A percentile compares a stretch with the other conserved stretches of the same genome.
phyloP scores from a whole-genome alignment of 306 rosid genomes.

The Abrus pulchellus region DNA sequence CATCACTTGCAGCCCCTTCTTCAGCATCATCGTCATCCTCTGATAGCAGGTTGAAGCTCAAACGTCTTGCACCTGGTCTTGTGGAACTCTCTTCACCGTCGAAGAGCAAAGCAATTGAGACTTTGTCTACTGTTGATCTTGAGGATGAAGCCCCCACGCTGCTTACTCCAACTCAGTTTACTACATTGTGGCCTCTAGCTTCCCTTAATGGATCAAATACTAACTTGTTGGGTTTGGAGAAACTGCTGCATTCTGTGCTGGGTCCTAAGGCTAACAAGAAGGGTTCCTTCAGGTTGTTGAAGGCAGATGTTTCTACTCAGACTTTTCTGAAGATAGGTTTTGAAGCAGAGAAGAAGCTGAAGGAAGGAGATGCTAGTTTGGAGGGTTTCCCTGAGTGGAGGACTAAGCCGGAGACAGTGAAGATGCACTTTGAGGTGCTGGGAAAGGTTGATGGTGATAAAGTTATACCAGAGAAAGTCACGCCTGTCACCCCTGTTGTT shows the following conservation, averaged over 20 bases:
- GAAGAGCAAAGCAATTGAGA: constrained; percentile 53
- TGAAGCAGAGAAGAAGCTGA: constrained; percentile 83
- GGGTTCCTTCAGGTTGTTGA: constrained; percentile 88
- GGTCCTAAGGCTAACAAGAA: constrained; percentile 74
- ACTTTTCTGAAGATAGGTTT: constrained; percentile 85
- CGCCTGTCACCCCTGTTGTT: constrained; percentile 62
- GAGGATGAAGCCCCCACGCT: constrained; percentile 66
- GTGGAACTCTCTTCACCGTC: constrained; percentile 84
- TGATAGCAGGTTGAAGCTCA: constrained; percentile 79
- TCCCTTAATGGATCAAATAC: constrained; percentile 84
- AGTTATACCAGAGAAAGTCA: constrained; percentile 79
- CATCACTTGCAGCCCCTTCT: constrained; percentile 75
- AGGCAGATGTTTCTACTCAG: constrained; percentile 90
- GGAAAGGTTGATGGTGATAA: constrained; percentile 91
- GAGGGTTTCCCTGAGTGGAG: constrained; percentile 81
- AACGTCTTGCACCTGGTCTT: constrained; percentile 94
- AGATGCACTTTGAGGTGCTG: constrained; percentile 84
- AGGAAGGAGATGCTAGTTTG: constrained; percentile 71
- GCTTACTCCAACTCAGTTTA: constrained; percentile 70
- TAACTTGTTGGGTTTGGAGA: constrained; percentile 82
- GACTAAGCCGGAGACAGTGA: constrained; percentile 78
- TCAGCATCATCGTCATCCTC: constrained; percentile 68
- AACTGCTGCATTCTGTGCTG: constrained; percentile 71
- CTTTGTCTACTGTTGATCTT: constrained; percentile 55
- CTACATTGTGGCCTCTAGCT: constrained; percentile 84